Base-by-base conservation (phyloP, 2,329 filamentous ascomycete species). In the Fusarium verrucosum region DNA sequence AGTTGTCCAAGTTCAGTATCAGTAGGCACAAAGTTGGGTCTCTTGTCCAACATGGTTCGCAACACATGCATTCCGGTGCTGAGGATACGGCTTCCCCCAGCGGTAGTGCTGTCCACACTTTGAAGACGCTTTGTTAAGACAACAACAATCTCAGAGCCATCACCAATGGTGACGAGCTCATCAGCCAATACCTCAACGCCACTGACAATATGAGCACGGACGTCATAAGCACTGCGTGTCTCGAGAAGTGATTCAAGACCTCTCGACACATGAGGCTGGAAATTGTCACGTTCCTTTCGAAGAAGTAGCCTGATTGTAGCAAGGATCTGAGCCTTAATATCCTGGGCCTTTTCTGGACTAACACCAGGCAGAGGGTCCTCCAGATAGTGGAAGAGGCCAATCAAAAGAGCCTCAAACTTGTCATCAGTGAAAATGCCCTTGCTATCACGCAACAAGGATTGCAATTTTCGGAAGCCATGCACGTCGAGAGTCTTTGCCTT, bases 381-480 rank as follows among this genome's bases (percentile, higher is more conserved):
- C 23, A 94, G 85, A 72, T 90, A 94, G 43, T 88, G 85, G 60
- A 94, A 90, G 19, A 92, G 82, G 1, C 88, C 89, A 4, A 85
- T 70, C 32, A 93, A 78, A 3, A 94, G 81, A 9, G 87, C 82
- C 64, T 89, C 85, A 59, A 92, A 92, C 65, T 86, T 89, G 43
- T 89, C 86, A 58, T 89, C 85, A 2, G 83, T 82, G 72, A 91
- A 87, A 19, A 87, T 81, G 14, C 87, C 83, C 69, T 84, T 84
- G 72, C 83, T 85, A 57, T 90, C 88, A 64, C 89, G 88, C 58
- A 92, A 83, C 65, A 93, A 83, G 35, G 88, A 88, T 74, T 94
- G 91, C 44, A 94, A 81, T 71, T 91, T 91, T 50, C 91, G 86
- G 81, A 94, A 92, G 54, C 91, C 91, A 72, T 93, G 90, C 5